Conservation (phyloP, 148 eudicot genomes). For the Pharnaceum exiguum region DNA sequence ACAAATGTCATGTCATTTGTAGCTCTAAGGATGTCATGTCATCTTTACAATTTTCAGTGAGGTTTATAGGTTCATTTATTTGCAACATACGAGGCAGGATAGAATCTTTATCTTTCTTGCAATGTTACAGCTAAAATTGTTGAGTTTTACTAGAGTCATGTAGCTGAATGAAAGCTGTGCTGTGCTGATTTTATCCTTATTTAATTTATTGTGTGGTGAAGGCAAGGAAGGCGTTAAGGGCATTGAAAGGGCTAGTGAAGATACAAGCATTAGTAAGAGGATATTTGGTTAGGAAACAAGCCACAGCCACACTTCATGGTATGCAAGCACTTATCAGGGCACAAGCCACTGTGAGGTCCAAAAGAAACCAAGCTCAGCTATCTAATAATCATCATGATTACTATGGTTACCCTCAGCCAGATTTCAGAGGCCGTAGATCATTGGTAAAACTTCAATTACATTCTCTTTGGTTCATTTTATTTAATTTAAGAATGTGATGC, state of each 20-base stretch:
- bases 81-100: no score
- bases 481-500: no score
- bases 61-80: no score
- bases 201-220: background rate
- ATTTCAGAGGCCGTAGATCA: constrained; percentile 31
- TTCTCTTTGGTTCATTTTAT: background rate
- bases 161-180: no score
- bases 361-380: constrained; percentile 24
- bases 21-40: no score
- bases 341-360: constrained; percentile 64
- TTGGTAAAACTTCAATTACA: constrained; percentile 20
- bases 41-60: no score
- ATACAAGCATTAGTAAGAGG: constrained; percentile 83
- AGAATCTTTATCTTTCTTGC: no score
- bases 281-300: constrained; percentile 73
- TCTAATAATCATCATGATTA: constrained; percentile 1
- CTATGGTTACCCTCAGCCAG: constrained; percentile 4
- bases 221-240: constrained; percentile 82
- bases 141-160: no score
- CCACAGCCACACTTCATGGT: constrained; percentile 65
- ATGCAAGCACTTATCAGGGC: constrained; percentile 79
- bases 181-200: background rate
- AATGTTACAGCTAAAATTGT: no score
- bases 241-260: constrained; percentile 70
- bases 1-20: no score